Evolutionary conservation across 305 asterid genomes (phyloP), one percentile per base, ranked within the genome.

Genomic region (Salvia sclarea): DNA sequence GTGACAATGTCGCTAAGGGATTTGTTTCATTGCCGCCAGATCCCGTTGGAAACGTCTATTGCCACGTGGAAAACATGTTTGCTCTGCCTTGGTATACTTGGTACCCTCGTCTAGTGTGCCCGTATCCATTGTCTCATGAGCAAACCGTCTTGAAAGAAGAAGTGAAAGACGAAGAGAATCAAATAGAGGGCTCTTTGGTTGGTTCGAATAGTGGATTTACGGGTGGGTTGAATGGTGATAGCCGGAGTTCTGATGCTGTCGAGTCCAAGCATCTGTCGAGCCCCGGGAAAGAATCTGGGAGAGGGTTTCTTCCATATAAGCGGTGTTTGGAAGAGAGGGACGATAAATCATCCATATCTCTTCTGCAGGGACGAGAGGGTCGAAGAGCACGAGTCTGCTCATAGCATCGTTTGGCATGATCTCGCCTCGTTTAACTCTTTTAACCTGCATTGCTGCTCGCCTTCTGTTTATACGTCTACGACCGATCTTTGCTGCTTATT

Each of bases 221-320:
- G 0, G 41, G 73, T 16, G 88, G 64, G 13, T 72, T n/a, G 16
- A 69, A 77, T 4, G 35, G 38, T n/a, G 77, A 64, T 35, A 66
- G 66, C 58, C 70, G 31, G 10, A 78, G 53, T 10, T 61, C 56
- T 38, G 72, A 71, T 22, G 73, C 63, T 18, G 61, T 45, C 8
- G 82, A 81, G 49, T 78, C 83, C 0, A 77, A 75, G 49, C 37
- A 41, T 21, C 1, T 17, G 13, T 47, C 61, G 4, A 57, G 28
- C 25, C 21, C 58, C n/a, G 54, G 52, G 64, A 74, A 60, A 28
- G 64, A 66, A 57, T 65, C 43, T 22, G 64, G 55, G 22, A 86
- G 75, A 76, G 97, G 95, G 40, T 91, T 88, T 70, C 80, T 80
- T 22, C 97, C 97, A 3, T 86, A 86, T 72, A 86, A 90, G 57